Conservation (phyloP, 257 asterid genomes). For the Solanum sitiens region DNA sequence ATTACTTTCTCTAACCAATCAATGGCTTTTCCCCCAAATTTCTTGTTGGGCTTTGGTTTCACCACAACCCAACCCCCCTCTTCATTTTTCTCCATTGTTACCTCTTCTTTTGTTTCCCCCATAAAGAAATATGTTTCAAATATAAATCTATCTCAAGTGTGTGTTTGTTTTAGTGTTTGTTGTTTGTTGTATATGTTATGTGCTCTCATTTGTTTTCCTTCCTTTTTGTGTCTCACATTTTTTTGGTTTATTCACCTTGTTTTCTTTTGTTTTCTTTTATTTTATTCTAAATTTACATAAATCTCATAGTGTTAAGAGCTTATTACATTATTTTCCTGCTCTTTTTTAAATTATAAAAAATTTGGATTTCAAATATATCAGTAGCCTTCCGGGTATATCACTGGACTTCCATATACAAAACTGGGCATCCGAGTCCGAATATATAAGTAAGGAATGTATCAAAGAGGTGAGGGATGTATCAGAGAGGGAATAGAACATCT, state of each 20-base stretch:
- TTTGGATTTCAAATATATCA: too few species aligned
- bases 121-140: background rate
- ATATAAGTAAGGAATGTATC: too few species aligned
- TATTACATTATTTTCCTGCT: rapidly evolving
- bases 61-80: background rate
- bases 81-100: background rate
- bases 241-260: background rate
- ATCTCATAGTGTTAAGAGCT: too few species aligned
- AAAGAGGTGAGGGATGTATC: too few species aligned
- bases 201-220: background rate
- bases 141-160: background rate
- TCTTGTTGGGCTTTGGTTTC: background rate
- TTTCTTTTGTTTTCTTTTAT: background rate
- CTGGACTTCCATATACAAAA: too few species aligned
- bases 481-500: too few species aligned
- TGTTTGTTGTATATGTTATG: background rate
- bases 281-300: background rate
- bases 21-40: background rate
- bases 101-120: background rate
- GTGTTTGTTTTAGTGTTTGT: background rate
- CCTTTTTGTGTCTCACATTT: background rate
- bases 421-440: too few species aligned
- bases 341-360: too few species aligned
- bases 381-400: too few species aligned
- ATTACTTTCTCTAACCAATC: background rate